These are phyloP conservation scores for Mycena vitilis DNA, from an alignment of 768 basidiomycete genomes.

Conservation along the genomic window DNA sequence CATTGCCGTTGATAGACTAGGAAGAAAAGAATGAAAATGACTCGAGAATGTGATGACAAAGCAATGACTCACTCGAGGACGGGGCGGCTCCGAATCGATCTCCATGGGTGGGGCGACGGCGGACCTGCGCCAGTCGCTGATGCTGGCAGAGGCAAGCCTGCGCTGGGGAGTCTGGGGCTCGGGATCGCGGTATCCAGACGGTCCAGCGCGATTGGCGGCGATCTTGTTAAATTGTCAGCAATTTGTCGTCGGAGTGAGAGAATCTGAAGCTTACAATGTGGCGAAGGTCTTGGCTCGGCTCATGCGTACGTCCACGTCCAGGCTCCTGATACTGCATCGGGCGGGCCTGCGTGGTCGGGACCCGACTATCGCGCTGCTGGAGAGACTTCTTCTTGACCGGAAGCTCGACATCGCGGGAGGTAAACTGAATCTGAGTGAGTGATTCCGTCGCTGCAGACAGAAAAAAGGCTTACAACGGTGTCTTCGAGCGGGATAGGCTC, in stretches of 20 bases:
- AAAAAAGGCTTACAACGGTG: conserved; percentile 6
- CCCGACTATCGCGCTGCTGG: too few species aligned
- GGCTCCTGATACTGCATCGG: too few species aligned
- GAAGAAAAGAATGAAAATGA: neutral
- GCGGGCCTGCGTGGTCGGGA: too few species aligned
- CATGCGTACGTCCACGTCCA: too few species aligned
- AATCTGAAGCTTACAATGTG: too few species aligned
- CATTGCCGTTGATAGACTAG: conserved; percentile 19
- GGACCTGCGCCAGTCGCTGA: conserved; percentile 13
- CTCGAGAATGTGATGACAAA: neutral
- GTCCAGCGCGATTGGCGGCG: too few species aligned
- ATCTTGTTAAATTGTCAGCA: too few species aligned
- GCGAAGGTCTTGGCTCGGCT: too few species aligned
- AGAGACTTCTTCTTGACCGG: neutral
- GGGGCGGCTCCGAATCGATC: neutral
- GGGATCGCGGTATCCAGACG: too few species aligned
- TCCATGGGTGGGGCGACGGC: neutral
- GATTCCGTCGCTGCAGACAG: neutral
- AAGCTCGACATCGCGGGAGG: conserved; percentile 10
- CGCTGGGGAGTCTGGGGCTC: neutral
- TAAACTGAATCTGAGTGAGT: conserved; percentile 1
- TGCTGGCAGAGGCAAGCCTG: conserved; percentile 1
- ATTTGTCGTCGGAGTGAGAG: too few species aligned
- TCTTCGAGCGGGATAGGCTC: conserved; percentile 1
- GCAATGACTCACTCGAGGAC: conserved; percentile 3